Base-by-base conservation (phyloP, 805 yeast species). In the Ogataea allantospora region DNA sequence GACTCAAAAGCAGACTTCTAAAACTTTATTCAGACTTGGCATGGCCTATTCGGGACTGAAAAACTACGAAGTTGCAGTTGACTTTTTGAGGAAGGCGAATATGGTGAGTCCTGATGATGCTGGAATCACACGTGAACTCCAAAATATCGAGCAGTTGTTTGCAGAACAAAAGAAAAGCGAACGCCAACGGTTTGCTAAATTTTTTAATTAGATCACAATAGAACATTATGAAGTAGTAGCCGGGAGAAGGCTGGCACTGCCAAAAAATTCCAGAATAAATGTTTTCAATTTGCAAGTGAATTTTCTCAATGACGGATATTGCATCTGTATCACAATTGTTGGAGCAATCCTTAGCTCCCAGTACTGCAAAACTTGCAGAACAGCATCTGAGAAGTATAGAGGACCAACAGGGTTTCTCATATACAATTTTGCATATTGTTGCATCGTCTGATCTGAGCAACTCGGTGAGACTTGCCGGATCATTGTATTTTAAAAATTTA, bases 401-500 rank as follows among this genome's bases (percentile, higher is more conserved):
- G 55, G 43, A 60, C 1, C 70, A 70, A 35, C 77, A 77, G 23
- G 95, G 95, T 4, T 93, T 93, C 60, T 72, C 95, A 7, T 66
- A 87, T 31, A 75, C 80, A 20, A 64, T 93, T 25, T 63, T 93
- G 38, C 88, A 84, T 54, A 76, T 89, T 12, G 85, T 88, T 22
- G 88, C 95, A 4, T 71, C 83, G 11, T 55, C 68, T 20, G 69
- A 70, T 27, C 54, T 80, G 27, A 70, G 74, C 3, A 57, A 60
- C 5, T 67, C 84, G 2, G 75, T 83, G 1, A 71, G 97, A 44
- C 67, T 89, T 32, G 96, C 99, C 1, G 95, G 86, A 13, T 88
- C 96, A 1, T 66, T 95, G 36, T 88, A 83, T 62, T 88, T 93
- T 66, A 93, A 93, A 60, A 93, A 93, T 59, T 73, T 88, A 44